Evolutionary conservation across 257 asterid genomes (phyloP), one percentile per base, ranked within the genome.

Genomic region (Haberlea rhodopensis): DNA sequence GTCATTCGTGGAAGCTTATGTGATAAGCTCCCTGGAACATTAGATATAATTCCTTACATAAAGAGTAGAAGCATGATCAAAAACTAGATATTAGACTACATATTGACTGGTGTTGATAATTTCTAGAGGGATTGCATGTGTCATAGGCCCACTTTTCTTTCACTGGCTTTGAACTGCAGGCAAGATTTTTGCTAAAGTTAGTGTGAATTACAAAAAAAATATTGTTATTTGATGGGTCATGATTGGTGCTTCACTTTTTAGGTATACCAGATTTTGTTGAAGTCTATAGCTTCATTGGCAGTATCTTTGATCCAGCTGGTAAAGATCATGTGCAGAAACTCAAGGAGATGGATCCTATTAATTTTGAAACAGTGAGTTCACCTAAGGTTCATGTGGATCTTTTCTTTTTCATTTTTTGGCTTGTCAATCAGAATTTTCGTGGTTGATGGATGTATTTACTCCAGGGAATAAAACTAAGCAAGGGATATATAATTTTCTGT

Each of bases 321-420:
- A 76, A 61, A 68, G 87, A 80, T 73, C 98, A 89, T 53, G 92
- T 79, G 79, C 84, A 76, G 80, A 89, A 85, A 83, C 96, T 92
- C 53, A 85, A 92, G 85, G 98, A 92, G 85, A 92, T 92, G 98
- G 98, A 92, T 76, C 97, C 97, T 22, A 92, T 92, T 45, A 87
- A 89, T 76, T 85, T 89, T 61, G 97, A 92, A 79, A 89, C 98
- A 4, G 98, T 89, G 73, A 84, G 94, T 82, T 71, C 34, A 40
- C 65, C 60, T 53, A 62, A 53, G 31, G 34, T 57, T 60, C 53
- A 23, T 72, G 51, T 56, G 8, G 28, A 24, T 58, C 51, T 27
- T 70, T 70, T 37, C 3, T 37, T 21, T 59, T 9, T 4, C n/a
- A n/a, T 19, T 2, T 45, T 32, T n/a, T n/a, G n/a, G n/a, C n/a